Evolutionary conservation across 2,329 filamentous ascomycete species (phyloP).

Genomic region (Fusarium tanahbumbuense): DNA sequence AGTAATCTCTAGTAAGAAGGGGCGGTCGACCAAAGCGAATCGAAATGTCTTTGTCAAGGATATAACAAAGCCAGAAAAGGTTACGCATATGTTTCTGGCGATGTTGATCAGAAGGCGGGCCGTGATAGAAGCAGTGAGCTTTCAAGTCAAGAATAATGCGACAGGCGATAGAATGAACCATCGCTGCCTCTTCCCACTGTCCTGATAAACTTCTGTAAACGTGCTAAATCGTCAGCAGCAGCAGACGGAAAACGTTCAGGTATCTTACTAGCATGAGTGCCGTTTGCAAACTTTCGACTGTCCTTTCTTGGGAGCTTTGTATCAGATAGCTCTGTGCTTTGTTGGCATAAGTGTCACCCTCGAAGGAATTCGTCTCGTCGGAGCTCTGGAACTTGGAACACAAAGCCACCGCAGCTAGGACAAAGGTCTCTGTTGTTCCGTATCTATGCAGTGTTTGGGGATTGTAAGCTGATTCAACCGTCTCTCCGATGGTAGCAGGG

Average conservation of each 20-base stretch:
- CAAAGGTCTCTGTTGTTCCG: rapidly evolving
- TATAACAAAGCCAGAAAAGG: conserved; percentile 6
- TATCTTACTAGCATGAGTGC: background rate
- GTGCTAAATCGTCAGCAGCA: background rate
- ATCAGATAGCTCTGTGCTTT: background rate
- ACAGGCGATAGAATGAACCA: background rate
- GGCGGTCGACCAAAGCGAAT: background rate
- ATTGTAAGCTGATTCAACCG: background rate
- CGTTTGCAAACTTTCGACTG: background rate
- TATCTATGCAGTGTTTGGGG: background rate
- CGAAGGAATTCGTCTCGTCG: too few relatives aligned
- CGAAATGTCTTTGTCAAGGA: background rate
- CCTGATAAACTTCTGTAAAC: background rate
- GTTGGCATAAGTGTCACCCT: background rate
- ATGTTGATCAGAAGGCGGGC: rapidly evolving
- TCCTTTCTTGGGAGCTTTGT: rapidly evolving
- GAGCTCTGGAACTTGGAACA: background rate
- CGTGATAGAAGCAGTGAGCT: background rate
- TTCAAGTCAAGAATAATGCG: background rate
- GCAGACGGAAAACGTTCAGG: too few relatives aligned
- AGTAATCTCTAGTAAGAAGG: background rate
- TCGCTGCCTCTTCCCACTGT: background rate
- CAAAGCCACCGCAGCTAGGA: background rate
- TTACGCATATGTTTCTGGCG: background rate
- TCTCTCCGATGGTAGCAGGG: background rate